These are phyloP conservation scores for Talaromyces wortmannii DNA, from an alignment of 495 filamentous ascomycete genomes.

Conservation along the genomic window DNA sequence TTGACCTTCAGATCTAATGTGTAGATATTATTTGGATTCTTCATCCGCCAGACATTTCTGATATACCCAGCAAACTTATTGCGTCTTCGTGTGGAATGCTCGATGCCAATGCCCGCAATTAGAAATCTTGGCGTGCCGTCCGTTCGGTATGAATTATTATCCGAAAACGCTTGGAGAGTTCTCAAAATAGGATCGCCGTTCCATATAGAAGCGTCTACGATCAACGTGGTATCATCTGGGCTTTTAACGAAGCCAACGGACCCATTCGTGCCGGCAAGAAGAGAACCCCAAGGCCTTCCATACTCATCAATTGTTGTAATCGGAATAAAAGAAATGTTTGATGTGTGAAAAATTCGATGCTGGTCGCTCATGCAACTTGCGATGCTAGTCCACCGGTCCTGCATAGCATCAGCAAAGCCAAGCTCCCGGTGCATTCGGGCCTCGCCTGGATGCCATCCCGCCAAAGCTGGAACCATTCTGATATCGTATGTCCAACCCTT, in stretches of 20 bases:
- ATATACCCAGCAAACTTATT: slow-evolving; percentile 12
- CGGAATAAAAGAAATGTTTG: slow-evolving; percentile 11
- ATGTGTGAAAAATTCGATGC: slow-evolving; percentile 12
- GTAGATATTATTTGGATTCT: not conserved
- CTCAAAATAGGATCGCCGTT: slow-evolving; percentile 11
- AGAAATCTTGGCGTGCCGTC: slow-evolving; percentile 1
- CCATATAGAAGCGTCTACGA: slow-evolving; percentile 6
- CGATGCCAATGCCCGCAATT: slow-evolving; percentile 11
- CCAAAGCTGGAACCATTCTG: slow-evolving; percentile 5
- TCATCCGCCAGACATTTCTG: not conserved
- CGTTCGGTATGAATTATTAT: not conserved
- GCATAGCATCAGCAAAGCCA: slow-evolving; percentile 8
- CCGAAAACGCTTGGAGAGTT: slow-evolving; percentile 1
- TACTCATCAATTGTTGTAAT: slow-evolving; percentile 7
- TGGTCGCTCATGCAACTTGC: slow-evolving; percentile 8
- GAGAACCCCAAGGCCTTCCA: slow-evolving; percentile 12
- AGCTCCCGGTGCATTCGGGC: slow-evolving; percentile 9
- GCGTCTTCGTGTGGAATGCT: slow-evolving; percentile 10
- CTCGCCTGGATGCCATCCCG: slow-evolving; percentile 13
- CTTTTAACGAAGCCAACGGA: slow-evolving; percentile 10
- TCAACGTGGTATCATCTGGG: slow-evolving; percentile 4
- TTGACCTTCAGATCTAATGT: not conserved
- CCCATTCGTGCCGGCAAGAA: slow-evolving; percentile 7
- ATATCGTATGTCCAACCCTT: not conserved
- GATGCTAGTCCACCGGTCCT: slow-evolving; percentile 5